These are phyloP conservation scores for Penicillium pancosmium DNA, from an alignment of 495 filamentous ascomycete genomes.

Conservation along the genomic window DNA sequence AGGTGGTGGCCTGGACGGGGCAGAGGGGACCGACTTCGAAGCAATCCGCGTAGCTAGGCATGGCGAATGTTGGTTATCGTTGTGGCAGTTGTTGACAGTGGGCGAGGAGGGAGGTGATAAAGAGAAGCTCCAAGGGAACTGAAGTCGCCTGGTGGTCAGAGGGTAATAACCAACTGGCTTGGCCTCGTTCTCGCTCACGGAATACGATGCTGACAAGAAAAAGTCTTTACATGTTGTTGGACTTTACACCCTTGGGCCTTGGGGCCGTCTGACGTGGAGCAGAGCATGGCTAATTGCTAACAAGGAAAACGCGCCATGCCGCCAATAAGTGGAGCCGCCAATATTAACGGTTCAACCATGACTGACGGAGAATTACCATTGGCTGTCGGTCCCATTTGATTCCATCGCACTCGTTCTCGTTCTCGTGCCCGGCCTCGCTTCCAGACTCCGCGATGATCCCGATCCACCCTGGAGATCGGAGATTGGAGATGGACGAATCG, in stretches of 20 bases:
- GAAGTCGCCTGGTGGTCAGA: too few species aligned
- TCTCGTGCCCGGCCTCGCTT: conserved; percentile 27
- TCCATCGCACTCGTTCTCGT: conserved; percentile 29
- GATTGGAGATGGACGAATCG: conserved; percentile 8
- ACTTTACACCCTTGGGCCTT: background rate
- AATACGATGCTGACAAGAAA: background rate
- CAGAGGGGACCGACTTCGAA: conserved; percentile 51
- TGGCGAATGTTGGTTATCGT: conserved; percentile 8
- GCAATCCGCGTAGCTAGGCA: conserved; percentile 44
- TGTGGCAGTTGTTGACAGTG: background rate
- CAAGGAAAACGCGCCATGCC: conserved; percentile 5
- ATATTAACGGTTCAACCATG: conserved; percentile 20
- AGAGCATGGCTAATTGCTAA: background rate
- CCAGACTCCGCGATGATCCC: background rate
- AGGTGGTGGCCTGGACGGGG: conserved; percentile 61
- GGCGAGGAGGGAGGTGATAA: background rate
- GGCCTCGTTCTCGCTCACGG: background rate
- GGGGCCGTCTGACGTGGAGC: conserved; percentile 4
- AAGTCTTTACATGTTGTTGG: background rate
- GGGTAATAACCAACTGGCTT: too few species aligned
- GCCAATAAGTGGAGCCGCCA: background rate
- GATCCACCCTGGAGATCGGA: conserved; percentile 12
- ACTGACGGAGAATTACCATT: conserved; percentile 16
- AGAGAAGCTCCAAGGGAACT: too few species aligned
- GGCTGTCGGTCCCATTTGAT: too few species aligned